Base-by-base conservation (phyloP, 148 eudicot genomes). In the Spergularia bocconei region DNA sequence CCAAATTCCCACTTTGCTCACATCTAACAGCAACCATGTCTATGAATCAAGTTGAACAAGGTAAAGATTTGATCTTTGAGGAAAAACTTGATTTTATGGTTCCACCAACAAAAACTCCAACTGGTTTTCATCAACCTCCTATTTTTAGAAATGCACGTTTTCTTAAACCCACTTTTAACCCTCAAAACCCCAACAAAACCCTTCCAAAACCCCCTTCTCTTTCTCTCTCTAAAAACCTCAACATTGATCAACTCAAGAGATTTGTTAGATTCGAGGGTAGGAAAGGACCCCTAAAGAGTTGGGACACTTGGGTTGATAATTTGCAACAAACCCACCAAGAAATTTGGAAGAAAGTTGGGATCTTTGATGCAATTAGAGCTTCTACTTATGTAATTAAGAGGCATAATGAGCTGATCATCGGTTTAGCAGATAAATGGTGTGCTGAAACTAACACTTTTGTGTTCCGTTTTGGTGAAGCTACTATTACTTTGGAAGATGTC, bases 401-500 rank as follows among this genome's bases (percentile, higher is more conserved):
- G 14, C 62, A 80, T 9, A 48, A 41, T 36, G 75, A 80, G 25
- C 50, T 85, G 20, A 52, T 85, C 6, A 25, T 79, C 0, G 65
- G 59, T 39, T 73, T 85, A 29, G 84, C 75, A 50, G 55, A 76
- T 17, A 77, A 58, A 52, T 85, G 85, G 85, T 80, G 83, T 11
- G 19, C 75, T 33, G 54, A 80, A 29, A 82, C 87, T 0, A 80
- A 75, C 70, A 71, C 80, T 14, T 78, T 78, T 54, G 7, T 78
- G 8, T 78, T 78, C 25, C 44, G 75, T 9, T 85, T 82, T 80
- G 85, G 84, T 66, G 82, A 85, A 9, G 76, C 64, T 1, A 80
- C 82, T 19, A 19, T 85, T 0, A 85, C 82, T 9, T 60, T 85
- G 17, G 85, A 85, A 54, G 85, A 85, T 78, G 54, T 85, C 39